These are phyloP conservation scores for Apocynum venetum DNA, from an alignment of 257 asterid genomes.

Conservation along the genomic window DNA sequence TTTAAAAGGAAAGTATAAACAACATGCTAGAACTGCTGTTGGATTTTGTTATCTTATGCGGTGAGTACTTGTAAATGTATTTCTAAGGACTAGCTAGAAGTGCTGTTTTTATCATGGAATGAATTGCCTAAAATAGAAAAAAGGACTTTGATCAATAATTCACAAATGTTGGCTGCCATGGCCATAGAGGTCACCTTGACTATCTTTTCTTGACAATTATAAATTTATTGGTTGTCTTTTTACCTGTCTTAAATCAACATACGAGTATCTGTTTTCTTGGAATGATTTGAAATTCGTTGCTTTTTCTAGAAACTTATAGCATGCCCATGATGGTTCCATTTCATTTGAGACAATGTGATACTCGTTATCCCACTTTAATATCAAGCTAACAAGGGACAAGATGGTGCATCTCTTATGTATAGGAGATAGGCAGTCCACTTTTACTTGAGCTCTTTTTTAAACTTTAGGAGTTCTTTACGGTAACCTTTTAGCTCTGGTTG, in stretches of 20 bases:
- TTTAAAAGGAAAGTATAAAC: not conserved
- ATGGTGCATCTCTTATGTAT: no score
- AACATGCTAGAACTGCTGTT: not conserved
- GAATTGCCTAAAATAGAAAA: not conserved
- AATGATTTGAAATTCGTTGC: not conserved
- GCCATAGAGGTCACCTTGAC: not conserved
- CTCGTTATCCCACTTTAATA: not conserved
- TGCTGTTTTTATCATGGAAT: not conserved
- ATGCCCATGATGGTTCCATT: not conserved
- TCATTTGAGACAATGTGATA: not conserved
- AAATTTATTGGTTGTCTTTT: no score
- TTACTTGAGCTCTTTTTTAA: not conserved
- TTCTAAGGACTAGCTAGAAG: not conserved
- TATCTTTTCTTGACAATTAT: no score
- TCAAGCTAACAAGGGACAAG: no score
- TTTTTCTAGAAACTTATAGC: not conserved
- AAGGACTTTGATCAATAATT: not conserved
- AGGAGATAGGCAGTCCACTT: not conserved
- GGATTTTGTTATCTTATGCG: not conserved
- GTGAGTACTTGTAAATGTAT: not conserved
- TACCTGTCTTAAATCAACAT: no score
- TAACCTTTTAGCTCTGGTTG: not conserved
- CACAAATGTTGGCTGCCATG: not conserved
- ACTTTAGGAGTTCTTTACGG: no score
- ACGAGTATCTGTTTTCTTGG: not conserved